A percentile compares a stretch with the other conserved stretches of the same genome.
phyloP scores from a whole-genome alignment of 1,284 basidiomycete species.

The Ustilago crameri region DNA sequence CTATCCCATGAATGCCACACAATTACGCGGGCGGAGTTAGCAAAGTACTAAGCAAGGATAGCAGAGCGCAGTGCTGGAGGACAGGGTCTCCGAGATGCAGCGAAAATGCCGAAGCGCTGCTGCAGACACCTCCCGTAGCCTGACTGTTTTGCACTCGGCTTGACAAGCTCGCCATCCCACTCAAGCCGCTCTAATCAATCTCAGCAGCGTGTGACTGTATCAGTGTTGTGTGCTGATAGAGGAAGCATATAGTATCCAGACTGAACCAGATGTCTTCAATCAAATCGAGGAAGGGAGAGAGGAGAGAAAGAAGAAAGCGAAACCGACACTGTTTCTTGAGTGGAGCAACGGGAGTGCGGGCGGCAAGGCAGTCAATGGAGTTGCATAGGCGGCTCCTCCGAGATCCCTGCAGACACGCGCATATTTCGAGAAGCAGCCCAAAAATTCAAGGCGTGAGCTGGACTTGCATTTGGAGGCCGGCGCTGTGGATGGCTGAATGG shows the following conservation, averaged over 20 bases:
- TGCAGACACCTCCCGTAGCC: not conserved
- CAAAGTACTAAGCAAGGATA: not conserved
- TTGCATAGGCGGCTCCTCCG: conserved; percentile 20
- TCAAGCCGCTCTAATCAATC: too few species aligned
- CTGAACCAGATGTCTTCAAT: too few species aligned
- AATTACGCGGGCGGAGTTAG: not conserved
- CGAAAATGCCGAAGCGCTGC: conserved; percentile 42
- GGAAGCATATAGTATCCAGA: too few species aligned
- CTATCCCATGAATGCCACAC: too few species aligned
- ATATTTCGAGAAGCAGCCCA: conserved; percentile 3
- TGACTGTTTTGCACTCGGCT: too few species aligned
- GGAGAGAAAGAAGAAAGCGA: conserved; percentile 3
- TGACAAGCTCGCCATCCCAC: too few species aligned
- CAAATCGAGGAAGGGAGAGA: too few species aligned
- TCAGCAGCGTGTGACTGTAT: too few species aligned
- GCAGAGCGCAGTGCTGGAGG: conserved; percentile 1
- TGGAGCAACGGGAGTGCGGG: not conserved
- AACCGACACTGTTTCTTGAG: conserved; percentile 24
- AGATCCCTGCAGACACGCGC: conserved; percentile 42
- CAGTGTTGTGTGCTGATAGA: too few species aligned
- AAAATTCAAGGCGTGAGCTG: not conserved
- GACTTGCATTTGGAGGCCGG: too few species aligned
- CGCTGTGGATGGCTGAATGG: too few species aligned
- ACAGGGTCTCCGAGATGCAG: conserved; percentile 39
- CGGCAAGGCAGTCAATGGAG: too few species aligned